Percentiles rank a stretch among this genome's conserved stretches.
phyloP scores from a whole-genome alignment of 2,329 filamentous ascomycete species.

The Exophiala sp. region DNA sequence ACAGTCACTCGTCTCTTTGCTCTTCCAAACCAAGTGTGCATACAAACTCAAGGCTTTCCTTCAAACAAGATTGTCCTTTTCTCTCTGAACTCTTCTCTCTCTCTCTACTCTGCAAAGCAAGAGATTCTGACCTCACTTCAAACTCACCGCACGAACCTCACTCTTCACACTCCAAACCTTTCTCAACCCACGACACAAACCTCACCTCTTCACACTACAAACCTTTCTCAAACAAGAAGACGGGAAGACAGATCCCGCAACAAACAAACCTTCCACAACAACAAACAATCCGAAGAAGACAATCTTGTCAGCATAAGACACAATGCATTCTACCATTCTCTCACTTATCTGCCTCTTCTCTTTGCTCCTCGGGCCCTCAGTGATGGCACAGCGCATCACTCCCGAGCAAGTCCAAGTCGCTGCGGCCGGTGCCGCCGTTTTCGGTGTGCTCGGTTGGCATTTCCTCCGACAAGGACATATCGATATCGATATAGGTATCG shows the following conservation, averaged over 20 bases:
- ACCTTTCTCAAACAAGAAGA: background rate
- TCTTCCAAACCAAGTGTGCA: no score
- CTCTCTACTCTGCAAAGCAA: no score
- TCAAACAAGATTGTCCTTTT: no score
- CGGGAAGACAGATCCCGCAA: background rate
- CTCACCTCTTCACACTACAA: background rate
- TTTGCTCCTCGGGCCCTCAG: background rate
- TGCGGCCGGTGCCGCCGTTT: background rate
- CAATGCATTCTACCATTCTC: background rate
- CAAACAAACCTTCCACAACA: no score
- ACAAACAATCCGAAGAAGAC: background rate
- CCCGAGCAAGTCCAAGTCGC: background rate
- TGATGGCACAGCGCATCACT: background rate
- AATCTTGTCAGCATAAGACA: background rate
- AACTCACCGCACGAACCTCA: no score
- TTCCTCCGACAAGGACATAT: background rate
- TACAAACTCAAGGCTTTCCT: no score
- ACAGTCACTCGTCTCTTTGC: no score
- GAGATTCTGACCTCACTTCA: no score
- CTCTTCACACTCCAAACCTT: background rate
- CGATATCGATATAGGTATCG: background rate
- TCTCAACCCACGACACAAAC: background rate
- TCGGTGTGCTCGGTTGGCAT: background rate
- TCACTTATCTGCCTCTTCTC: background rate
- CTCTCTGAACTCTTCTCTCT: no score